Evolutionary conservation across 116 monocot genomes (phyloP), one percentile per base, ranked within the genome.

Genomic region (Trichopus zeylanicus): DNA sequence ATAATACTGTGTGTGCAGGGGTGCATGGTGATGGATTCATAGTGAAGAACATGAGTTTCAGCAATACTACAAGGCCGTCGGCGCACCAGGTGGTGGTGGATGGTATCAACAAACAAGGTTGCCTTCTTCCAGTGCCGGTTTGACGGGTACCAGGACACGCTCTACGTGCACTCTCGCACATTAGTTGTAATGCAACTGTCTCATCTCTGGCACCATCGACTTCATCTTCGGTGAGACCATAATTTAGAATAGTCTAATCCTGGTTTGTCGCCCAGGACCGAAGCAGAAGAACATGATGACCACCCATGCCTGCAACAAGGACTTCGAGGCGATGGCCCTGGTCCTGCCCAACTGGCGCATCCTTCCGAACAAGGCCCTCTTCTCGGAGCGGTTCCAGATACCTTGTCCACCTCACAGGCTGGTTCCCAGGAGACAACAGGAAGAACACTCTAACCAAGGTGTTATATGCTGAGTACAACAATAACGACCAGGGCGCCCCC

Each of bases 271-370:
- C 24, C 26, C 26, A n/a, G 10, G 19, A 8, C 22, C 19, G 2
- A 26, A 26, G 7, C 53, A 53, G 53, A n/a, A 53, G 53, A 53
- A 53, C 53, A 53, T 23, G 22, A 71, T 98, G 8, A 98, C 98
- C 5, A 92, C 98, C 23, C 73, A 82, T 6, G 98, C 85, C 0
- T 39, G 75, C 4, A 34, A 49, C 1, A 59, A 77, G 33, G 30
- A 26, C 16, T 55, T 64, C 15, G 69, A 74, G 57, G 30, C 21
- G 4, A 85, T 75, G 20, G 98, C 70, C 3, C 10, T 91, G 29
- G 85, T 98, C 27, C 78, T 98, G 57, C 91, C 91, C 24, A 85
- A 82, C 72, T 80, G 85, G 63, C 65, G 88, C 33, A 83, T 98
- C 57, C 75, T 85, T 26, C 82, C 91, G 0, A 92, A 91, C 26